Conservation (phyloP, 805 yeast genomes). For the Monosporozyma solicola region DNA sequence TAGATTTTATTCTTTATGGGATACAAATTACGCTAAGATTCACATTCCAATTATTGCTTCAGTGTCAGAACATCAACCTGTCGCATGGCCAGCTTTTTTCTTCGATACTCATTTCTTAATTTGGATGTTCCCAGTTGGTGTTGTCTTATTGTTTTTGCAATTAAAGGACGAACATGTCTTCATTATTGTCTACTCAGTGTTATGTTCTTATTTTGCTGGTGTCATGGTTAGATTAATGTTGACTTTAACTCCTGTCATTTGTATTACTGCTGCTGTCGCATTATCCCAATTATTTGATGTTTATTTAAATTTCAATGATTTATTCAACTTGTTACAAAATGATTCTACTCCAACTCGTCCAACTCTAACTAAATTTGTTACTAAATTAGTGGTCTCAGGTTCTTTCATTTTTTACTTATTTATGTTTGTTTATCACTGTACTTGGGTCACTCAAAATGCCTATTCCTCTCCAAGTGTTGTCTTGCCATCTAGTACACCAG, state of each 20-base stretch:
- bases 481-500: slow-evolving; percentile 66
- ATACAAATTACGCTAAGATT: slow-evolving; percentile 92
- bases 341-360: background rate
- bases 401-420: slow-evolving; percentile 67
- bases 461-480: slow-evolving; percentile 98
- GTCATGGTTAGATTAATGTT: slow-evolving; percentile 98
- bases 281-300: slow-evolving; percentile 75
- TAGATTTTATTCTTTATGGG: slow-evolving; percentile 97
- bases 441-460: slow-evolving; percentile 94
- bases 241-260: slow-evolving; percentile 91
- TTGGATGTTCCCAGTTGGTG: slow-evolving; percentile 98
- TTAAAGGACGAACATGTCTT: slow-evolving; percentile 87
- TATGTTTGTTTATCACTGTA: slow-evolving; percentile 86
- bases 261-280: slow-evolving; percentile 88
- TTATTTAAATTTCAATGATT: slow-evolving; percentile 49
- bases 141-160: slow-evolving; percentile 83
- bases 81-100: slow-evolving; percentile 99
- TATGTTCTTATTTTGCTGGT: slow-evolving; percentile 95
- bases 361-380: slow-evolving; percentile 28
- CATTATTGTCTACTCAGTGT: slow-evolving; percentile 82
- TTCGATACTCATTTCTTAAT: slow-evolving; percentile 86
- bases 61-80: slow-evolving; percentile 98
- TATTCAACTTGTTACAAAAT: slow-evolving; percentile 12
- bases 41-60: slow-evolving; percentile 98
- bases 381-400: slow-evolving; percentile 54